A percentile compares a stretch with the other conserved stretches of the same genome.
Conservation (phyloP, 257 asterid genomes). For the Cruciata laevipes region DNA sequence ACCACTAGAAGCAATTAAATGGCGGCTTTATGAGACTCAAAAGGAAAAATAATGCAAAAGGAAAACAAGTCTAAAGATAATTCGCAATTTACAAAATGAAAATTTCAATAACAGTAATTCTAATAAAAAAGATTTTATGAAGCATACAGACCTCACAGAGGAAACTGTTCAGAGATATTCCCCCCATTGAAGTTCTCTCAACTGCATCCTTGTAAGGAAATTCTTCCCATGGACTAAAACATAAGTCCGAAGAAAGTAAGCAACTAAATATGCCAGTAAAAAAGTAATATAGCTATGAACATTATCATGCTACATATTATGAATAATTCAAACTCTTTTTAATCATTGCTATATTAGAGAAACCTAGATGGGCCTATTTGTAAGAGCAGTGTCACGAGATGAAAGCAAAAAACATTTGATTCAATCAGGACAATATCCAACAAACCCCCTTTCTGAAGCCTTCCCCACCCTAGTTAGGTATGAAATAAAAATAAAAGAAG, state of each 20-base stretch:
- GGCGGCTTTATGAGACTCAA: neutral
- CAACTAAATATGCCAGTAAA: conserved; percentile 15
- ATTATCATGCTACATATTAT: no score
- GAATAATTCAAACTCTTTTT: neutral
- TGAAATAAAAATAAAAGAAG: neutral
- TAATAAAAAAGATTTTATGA: neutral
- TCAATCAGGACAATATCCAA: neutral
- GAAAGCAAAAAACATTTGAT: neutral
- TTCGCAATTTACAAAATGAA: neutral
- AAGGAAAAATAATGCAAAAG: neutral
- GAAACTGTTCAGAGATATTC: conserved; percentile 78
- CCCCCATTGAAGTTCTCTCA: conserved; percentile 67
- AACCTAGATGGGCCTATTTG: neutral
- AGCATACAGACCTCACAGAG: conserved; percentile 70
- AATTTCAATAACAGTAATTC: neutral
- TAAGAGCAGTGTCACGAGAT: neutral
- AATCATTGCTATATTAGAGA: neutral
- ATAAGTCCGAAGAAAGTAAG: conserved; percentile 25
- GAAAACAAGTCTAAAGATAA: neutral
- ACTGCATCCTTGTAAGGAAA: conserved; percentile 89
- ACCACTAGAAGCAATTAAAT: neutral
- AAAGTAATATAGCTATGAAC: neutral
- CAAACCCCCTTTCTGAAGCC: neutral
- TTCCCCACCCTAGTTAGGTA: no score
- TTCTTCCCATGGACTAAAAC: conserved; percentile 82